Conservation (phyloP, 768 basidiomycete species). For the Podaxis sp. region DNA sequence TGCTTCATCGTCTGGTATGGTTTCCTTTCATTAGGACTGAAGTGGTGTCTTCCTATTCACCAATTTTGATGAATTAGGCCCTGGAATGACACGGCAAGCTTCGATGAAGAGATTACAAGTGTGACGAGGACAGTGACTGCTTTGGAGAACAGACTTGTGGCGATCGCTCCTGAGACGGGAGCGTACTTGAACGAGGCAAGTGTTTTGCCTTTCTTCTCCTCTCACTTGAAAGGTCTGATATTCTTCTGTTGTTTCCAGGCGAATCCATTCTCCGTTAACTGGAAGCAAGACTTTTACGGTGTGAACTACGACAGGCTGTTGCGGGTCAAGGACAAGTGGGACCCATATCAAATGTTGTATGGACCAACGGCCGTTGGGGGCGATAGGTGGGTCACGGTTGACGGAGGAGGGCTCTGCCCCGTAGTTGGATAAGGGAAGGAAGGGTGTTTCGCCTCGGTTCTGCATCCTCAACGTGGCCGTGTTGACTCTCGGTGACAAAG, state of each 20-base stretch:
- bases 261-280: constrained; percentile 17
- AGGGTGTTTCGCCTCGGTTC: neutral
- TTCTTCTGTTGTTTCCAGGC: constrained; percentile 6
- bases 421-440: neutral
- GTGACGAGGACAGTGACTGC: constrained; percentile 10
- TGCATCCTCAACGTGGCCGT: neutral
- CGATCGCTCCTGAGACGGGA: constrained; percentile 16
- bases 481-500: neutral
- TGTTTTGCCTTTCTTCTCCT: neutral
- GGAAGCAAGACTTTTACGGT: constrained; percentile 19
- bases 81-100: constrained; percentile 17
- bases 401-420: constrained; percentile 13
- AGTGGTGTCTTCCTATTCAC: neutral
- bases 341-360: constrained; percentile 17
- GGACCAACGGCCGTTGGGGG: constrained; percentile 19
- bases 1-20: constrained; percentile 12
- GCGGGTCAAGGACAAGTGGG: constrained; percentile 16
- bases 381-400: constrained; percentile 13
- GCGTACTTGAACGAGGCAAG: constrained; percentile 20
- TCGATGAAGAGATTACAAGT: constrained; percentile 11
- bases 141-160: constrained; percentile 8
- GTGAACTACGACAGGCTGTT: constrained; percentile 17
- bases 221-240: neutral
- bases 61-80: neutral
- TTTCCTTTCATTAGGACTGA: neutral